These are phyloP conservation scores for Eimeria necatrix DNA, from an alignment of 169 alveolate genomes.

Conservation along the genomic window DNA sequence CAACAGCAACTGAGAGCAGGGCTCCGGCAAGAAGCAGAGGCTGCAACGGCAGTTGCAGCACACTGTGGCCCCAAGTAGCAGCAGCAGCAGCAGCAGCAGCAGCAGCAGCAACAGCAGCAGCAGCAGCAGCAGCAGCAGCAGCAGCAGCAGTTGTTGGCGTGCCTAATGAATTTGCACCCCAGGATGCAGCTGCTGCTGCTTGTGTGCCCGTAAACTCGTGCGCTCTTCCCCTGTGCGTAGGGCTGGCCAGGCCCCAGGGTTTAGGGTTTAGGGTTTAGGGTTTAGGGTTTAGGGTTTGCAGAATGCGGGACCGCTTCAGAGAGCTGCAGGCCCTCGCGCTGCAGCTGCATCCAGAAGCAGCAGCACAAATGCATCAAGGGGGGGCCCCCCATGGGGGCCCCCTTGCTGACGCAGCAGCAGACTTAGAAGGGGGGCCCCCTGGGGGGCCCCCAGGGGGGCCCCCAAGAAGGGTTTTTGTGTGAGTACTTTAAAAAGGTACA, in stretches of 20 bases:
- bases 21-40: no score
- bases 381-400: neutral
- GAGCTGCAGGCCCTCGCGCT: slow-evolving; percentile 27
- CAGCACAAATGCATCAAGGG: slow-evolving; percentile 50
- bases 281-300: neutral
- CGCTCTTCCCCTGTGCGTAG: neutral
- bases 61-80: no score
- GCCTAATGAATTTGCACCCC: no score
- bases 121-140: no score
- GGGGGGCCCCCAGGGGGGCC: slow-evolving; percentile 7
- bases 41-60: no score
- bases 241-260: neutral
- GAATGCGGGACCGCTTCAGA: slow-evolving; percentile 42
- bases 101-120: no score
- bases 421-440: neutral
- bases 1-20: no score
- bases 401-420: neutral
- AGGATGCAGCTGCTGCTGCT: no score
- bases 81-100: no score
- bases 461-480: slow-evolving; percentile 24
- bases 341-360: slow-evolving; percentile 4
- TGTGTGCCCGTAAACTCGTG: no score
- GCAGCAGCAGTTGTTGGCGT: no score
- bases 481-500: slow-evolving; percentile 28
- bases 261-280: no score